Conservation (phyloP, 495 filamentous ascomycete species). For the Cladorrhinum samala region DNA sequence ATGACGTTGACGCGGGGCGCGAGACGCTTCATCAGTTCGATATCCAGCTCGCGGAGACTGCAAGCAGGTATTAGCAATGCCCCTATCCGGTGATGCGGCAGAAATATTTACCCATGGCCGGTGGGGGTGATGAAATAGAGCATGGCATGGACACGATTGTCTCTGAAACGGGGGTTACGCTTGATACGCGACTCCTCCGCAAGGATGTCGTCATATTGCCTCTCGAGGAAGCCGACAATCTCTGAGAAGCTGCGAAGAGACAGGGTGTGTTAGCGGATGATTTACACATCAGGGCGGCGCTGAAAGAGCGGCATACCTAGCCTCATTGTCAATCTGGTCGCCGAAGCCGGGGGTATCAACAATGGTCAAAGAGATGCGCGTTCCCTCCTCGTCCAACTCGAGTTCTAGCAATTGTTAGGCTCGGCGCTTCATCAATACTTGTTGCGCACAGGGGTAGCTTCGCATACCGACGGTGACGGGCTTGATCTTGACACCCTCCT, state of each 20-base stretch:
- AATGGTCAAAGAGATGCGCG: constrained; percentile 93
- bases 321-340: constrained; percentile 98
- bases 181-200: constrained; percentile 99
- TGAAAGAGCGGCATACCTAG: constrained; percentile 54
- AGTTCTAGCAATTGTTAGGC: constrained; percentile 57
- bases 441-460: constrained; percentile 4
- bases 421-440: not conserved
- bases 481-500: constrained; percentile 97
- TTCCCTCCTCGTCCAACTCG: constrained; percentile 96
- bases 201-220: constrained; percentile 98
- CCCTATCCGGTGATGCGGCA: not conserved
- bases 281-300: no score
- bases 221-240: constrained; percentile 94
- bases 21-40: constrained; percentile 98
- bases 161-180: constrained; percentile 98
- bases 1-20: constrained; percentile 98
- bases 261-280: constrained; percentile 46
- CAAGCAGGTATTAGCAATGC: constrained; percentile 18
- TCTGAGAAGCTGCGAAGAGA: constrained; percentile 71
- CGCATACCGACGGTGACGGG: constrained; percentile 90
- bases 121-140: constrained; percentile 99
- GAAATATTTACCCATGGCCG: constrained; percentile 70
- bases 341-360: constrained; percentile 98
- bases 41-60: constrained; percentile 95
- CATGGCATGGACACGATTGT: constrained; percentile 96